Evolutionary conservation across 805 yeast genomes (phyloP), one percentile per base, ranked within the genome.

Genomic region (Wickerhamomyces sydowiorum): DNA sequence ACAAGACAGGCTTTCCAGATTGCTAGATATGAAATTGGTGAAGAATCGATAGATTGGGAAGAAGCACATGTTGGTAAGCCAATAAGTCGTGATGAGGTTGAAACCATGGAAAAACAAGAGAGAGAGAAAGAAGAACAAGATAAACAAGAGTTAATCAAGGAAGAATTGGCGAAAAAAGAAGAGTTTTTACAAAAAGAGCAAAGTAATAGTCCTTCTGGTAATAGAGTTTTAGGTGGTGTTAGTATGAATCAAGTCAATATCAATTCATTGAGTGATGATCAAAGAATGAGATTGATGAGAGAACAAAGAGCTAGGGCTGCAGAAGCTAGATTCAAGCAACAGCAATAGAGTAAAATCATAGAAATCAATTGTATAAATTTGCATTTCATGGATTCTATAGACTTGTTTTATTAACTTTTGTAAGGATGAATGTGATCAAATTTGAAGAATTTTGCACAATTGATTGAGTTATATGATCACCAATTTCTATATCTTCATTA

Each of bases 301-400:
- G 99, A 93, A 54, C 90, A 90, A 56, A 72, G 98, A 41, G 97
- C 97, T 1, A 74, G 98, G 42, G 99, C 99, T 0, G 97, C 96
- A 0, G 98, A 93, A 60, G 96, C 91, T 0, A 72, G 99, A 51
- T 53, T 86, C 54, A 71, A 41, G 62, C 53, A 44, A 48, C 38
- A 51, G 30, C 59, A 45, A 51, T 33, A 46, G n/a, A n/a, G n/a
- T n/a, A n/a, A n/a, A n/a, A n/a, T n/a, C n/a, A 28, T 41, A 32
- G 35, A n/a, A 9, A 17, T 25, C 21, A 30, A 36, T 21, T 25
- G 10, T 30, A 37, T 5, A 12, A 8, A 17, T 15, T 13, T 22
- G 22, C 20, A 24, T 20, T 36, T 7, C 10, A 28, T 10, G 20
- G 20, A 7, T n/a, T 40, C 33, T 33, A 61, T 18, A 31, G 48